Evolutionary conservation across 2,329 filamentous ascomycete genomes (phyloP), one percentile per base, ranked within the genome.

Genomic region (Fusarium lyarnte): DNA sequence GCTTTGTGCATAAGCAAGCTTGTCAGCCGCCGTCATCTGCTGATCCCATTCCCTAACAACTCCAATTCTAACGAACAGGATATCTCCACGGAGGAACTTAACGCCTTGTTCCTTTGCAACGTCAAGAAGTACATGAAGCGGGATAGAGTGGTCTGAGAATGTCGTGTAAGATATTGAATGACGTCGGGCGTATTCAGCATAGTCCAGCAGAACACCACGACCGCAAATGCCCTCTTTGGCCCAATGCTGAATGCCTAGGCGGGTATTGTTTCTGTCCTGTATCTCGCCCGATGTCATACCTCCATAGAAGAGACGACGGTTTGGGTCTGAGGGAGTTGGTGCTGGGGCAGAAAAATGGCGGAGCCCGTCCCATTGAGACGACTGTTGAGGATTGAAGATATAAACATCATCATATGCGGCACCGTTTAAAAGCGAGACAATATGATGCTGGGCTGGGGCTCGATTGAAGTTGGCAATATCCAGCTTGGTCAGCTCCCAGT

Each of bases 301-400:
- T 3, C 58, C 58, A 10, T 61, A 61, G 11, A 61, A 61, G 2
- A 61, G 51, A 2, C 58, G 58, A 38, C 39, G 51, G 2, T 61
- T 45, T 3, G 51, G 58, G 8, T 61, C 58, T 8, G 29, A 45
- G 8, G 35, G 39, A 6, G 31, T 61, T 17, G 58, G 58, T 2
- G 58, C 49, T 6, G 58, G 58, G 4, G 58, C 58, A 3, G 58
- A 61, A 5, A 61, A 61, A 4, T 61, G 58, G 29, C 58, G 58
- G 14, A 61, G 58, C 4, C 58, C 58, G 3, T 61, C 58, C 58
- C 58, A 61, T 21, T 61, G 58, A 25, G 58, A 61, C 5, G 58
- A 61, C 16, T 61, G 58, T 19, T 61, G 58, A 11, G 58, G 58
- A 21, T 61, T 61, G 25, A 61, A 61, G 39, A 58, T 58, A 6